Conservation (phyloP, 75 land plant species). For the Chamaecyparis obtusa region DNA sequence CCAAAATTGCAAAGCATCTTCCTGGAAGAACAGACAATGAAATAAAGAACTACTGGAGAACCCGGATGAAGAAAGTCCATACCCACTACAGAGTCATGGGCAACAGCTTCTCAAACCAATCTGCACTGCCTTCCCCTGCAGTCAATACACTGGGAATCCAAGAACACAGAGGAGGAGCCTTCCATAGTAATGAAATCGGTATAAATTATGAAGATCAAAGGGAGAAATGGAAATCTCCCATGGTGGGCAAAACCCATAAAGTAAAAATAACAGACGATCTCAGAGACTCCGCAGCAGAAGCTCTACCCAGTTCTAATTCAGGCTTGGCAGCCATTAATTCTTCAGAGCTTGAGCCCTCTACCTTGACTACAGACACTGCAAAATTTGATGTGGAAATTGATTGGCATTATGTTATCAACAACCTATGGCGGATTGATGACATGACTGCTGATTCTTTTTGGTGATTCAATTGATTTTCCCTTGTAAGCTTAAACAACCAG, state of each 20-base stretch:
- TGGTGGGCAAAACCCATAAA: not conserved
- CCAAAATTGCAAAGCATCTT: constrained; percentile 1
- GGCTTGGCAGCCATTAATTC: not conserved
- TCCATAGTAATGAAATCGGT: not conserved
- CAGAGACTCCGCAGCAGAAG: not conserved
- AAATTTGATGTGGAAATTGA: not conserved
- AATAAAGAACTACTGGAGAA: constrained; percentile 10
- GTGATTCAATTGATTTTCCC: not conserved
- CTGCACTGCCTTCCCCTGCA: not conserved
- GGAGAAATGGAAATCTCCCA: not conserved
- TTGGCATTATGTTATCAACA: not conserved
- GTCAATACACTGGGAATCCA: not conserved
- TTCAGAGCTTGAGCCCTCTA: not conserved
- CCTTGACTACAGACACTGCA: not conserved
- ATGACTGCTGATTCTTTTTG: not conserved
- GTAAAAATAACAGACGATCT: not conserved
- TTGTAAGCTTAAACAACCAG: too few species aligned
- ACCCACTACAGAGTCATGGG: not conserved
- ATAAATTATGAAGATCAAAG: not conserved
- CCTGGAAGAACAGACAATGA: constrained; percentile 1
- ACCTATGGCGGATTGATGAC: not conserved
- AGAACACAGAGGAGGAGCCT: not conserved
- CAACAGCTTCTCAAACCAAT: not conserved
- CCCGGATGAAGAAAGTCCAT: not conserved
- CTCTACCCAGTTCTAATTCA: not conserved